phyloP scores from a whole-genome alignment of 768 basidiomycete species.

The Pleurotus djamor region DNA sequence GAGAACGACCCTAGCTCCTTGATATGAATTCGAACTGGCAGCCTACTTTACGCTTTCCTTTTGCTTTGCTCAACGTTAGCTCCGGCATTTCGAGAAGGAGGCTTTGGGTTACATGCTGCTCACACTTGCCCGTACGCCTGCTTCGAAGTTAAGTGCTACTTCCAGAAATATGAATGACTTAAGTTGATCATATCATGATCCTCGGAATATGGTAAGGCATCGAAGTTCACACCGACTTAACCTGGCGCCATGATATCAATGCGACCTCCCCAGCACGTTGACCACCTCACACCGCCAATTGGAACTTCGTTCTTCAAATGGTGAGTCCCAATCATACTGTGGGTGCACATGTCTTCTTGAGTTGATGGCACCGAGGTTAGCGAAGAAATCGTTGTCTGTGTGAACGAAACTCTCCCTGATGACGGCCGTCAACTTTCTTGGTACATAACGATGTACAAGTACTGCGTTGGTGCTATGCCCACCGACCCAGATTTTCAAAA shows the following conservation, averaged over 20 bases:
- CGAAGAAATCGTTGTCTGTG: background rate
- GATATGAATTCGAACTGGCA: no score
- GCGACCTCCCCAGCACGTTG: background rate
- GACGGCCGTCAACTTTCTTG: background rate
- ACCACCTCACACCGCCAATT: background rate
- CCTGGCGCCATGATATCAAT: background rate
- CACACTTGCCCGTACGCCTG: no score
- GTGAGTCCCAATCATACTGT: background rate
- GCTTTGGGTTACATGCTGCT: no score
- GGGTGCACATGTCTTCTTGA: background rate
- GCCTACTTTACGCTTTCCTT: no score
- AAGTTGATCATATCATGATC: no score
- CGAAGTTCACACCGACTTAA: no score
- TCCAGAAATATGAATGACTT: no score
- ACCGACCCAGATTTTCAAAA: background rate
- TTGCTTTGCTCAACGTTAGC: no score
- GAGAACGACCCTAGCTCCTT: no score
- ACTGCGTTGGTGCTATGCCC: background rate
- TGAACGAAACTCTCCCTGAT: background rate
- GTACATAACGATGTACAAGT: constrained; percentile 3
- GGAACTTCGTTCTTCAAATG: background rate
- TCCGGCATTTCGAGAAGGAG: no score
- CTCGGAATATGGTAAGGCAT: no score
- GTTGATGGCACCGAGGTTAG: background rate
- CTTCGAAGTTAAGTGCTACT: no score